A percentile compares a stretch with the other conserved stretches of the same genome.
These are phyloP conservation scores for Ajuga chamaepitys DNA, from an alignment of 257 asterid species.

Conservation along the genomic window DNA sequence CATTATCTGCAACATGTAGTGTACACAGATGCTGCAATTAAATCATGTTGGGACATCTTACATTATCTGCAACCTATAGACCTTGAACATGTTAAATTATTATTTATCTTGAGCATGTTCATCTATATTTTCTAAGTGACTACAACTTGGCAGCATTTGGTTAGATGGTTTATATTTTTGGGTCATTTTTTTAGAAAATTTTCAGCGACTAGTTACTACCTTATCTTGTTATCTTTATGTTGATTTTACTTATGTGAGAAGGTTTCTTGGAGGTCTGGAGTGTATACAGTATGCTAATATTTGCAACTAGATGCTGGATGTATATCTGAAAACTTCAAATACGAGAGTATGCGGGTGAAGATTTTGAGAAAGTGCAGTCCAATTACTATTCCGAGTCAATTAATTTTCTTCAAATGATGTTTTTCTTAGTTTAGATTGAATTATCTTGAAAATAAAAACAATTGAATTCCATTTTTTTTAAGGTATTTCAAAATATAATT, in stretches of 20 bases:
- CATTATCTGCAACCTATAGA: neutral
- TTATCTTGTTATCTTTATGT: neutral
- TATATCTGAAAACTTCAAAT: conserved; percentile 4
- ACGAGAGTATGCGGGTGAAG: neutral
- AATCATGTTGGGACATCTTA: conserved; percentile 1
- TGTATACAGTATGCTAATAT: neutral
- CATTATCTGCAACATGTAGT: too few relatives aligned
- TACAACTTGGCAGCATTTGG: neutral
- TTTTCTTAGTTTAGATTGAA: too few relatives aligned
- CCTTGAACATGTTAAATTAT: neutral
- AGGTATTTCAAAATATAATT: too few relatives aligned
- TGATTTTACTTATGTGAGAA: neutral
- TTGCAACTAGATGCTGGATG: conserved; percentile 9
- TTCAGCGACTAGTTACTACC: neutral
- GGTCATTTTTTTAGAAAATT: too few relatives aligned
- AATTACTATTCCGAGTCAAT: neutral
- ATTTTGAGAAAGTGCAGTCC: neutral
- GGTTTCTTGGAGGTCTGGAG: neutral
- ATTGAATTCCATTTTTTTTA: too few relatives aligned
- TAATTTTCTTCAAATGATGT: neutral
- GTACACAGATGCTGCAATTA: neutral
- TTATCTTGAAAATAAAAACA: too few relatives aligned
- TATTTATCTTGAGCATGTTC: neutral
- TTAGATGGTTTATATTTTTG: too few relatives aligned
- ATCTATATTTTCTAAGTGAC: neutral